Percentiles rank a stretch among this genome's conserved stretches.
These are phyloP conservation scores for Syzygium aromaticum DNA, from an alignment of 345 rosid genomes.

Conservation along the genomic window DNA sequence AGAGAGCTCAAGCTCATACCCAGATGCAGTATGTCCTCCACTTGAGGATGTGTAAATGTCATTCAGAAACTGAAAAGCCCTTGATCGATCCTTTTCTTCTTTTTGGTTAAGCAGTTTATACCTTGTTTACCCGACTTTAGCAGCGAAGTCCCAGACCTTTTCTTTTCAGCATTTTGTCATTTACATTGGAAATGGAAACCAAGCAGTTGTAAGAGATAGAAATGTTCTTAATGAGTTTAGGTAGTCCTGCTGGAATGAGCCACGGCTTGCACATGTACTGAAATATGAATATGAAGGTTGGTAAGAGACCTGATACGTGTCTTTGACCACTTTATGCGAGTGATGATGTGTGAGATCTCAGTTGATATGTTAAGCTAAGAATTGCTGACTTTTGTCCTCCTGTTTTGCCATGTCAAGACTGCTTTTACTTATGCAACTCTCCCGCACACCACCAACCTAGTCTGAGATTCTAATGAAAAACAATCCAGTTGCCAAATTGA, in stretches of 20 bases:
- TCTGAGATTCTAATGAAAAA: not conserved
- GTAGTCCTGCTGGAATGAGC: not conserved
- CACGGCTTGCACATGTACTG: not conserved
- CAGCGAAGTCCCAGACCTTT: not conserved
- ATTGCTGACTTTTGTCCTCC: not conserved
- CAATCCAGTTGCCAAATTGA: not conserved
- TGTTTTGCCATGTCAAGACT: not conserved
- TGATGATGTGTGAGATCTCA: not conserved
- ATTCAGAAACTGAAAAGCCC: not conserved
- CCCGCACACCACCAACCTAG: not conserved
- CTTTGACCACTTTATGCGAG: not conserved
- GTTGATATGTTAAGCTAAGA: not conserved
- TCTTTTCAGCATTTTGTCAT: not conserved
- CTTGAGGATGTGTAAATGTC: not conserved
- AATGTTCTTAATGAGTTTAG: not conserved
- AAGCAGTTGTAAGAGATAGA: not conserved
- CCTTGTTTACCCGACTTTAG: not conserved
- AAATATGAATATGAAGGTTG: not conserved
- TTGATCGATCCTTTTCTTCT: not conserved
- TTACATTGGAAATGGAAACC: not conserved
- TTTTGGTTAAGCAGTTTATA: not conserved
- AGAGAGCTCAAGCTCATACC: not conserved
- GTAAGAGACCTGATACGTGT: not conserved
- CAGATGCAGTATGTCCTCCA: not conserved
- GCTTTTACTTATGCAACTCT: not conserved